phyloP scores from a whole-genome alignment of 805 yeast genomes.

The Starmerella apicola region DNA sequence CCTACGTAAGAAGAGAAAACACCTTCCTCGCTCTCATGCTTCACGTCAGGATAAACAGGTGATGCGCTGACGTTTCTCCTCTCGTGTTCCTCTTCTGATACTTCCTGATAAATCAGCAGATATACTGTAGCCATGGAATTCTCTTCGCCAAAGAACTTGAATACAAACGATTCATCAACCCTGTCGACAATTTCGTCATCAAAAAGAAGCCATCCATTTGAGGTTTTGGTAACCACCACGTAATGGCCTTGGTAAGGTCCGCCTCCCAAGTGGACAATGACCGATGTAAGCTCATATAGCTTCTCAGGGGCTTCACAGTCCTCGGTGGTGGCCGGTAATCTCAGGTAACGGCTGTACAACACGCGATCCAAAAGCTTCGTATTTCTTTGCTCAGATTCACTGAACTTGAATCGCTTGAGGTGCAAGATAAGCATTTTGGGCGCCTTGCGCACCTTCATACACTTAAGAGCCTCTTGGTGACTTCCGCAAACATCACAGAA shows the following conservation, averaged over 20 bases:
- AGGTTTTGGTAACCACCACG: slow-evolving; percentile 70
- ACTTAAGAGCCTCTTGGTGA: slow-evolving; percentile 85
- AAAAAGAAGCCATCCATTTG: slow-evolving; percentile 78
- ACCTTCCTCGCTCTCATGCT: no score
- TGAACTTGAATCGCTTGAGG: slow-evolving; percentile 82
- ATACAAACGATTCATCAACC: slow-evolving; percentile 71
- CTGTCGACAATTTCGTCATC: slow-evolving; percentile 93
- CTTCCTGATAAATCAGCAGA: slow-evolving; percentile 65
- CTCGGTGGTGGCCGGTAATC: slow-evolving; percentile 53
- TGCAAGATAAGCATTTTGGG: slow-evolving; percentile 77
- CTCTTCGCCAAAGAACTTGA: slow-evolving; percentile 76
- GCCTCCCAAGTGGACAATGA: slow-evolving; percentile 91
- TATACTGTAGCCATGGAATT: slow-evolving; percentile 87
- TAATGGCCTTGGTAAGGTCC: slow-evolving; percentile 98
- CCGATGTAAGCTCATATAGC: slow-evolving; percentile 68
- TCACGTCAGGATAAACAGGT: no score
- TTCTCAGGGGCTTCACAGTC: slow-evolving; percentile 40
- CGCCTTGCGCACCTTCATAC: slow-evolving; percentile 62
- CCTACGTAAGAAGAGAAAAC: no score
- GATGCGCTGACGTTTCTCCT: slow-evolving; percentile 8
- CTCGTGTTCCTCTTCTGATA: slow-evolving; percentile 22
- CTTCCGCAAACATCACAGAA: slow-evolving; percentile 85
- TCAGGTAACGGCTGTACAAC: slow-evolving; percentile 59
- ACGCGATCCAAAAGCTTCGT: slow-evolving; percentile 80
- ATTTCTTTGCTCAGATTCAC: slow-evolving; percentile 67